Conservation (phyloP, 306 rosid genomes). For the Fragaria vesca region DNA sequence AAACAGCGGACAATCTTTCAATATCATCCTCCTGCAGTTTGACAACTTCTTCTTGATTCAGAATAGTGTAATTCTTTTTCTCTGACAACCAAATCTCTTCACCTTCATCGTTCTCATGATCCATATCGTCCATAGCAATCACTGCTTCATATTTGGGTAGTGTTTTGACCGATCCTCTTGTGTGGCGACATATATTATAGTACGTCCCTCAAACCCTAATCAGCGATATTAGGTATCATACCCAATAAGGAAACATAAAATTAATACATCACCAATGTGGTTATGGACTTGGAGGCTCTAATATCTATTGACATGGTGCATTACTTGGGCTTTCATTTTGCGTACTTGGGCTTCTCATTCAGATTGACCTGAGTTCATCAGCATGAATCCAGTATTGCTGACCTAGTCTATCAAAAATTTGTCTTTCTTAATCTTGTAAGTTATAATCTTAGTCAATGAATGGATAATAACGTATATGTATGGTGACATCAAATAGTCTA, state of each 20-base stretch:
- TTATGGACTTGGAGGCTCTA: too few relatives aligned
- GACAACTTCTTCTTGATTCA: neutral
- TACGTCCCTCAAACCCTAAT: too few relatives aligned
- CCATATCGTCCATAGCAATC: neutral
- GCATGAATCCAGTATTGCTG: neutral
- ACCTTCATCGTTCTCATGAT: neutral
- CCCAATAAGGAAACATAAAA: too few relatives aligned
- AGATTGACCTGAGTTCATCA: neutral
- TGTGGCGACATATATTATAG: too few relatives aligned
- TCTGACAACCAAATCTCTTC: neutral
- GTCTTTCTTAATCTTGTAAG: too few relatives aligned
- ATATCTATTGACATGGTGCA: too few relatives aligned
- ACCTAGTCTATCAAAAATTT: neutral
- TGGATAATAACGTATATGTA: neutral
- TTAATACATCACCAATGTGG: too few relatives aligned
- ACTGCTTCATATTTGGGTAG: too few relatives aligned
- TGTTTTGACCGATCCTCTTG: too few relatives aligned
- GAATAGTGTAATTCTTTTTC: neutral
- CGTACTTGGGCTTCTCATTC: neutral
- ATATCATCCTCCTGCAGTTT: neutral
- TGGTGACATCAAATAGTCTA: neutral
- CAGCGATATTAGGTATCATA: too few relatives aligned
- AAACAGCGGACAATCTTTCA: neutral
- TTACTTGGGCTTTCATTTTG: too few relatives aligned
- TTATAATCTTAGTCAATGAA: neutral